These are phyloP conservation scores for Aspergillus novofumigatus DNA, from an alignment of 2,329 filamentous ascomycete genomes.

Conservation along the genomic window DNA sequence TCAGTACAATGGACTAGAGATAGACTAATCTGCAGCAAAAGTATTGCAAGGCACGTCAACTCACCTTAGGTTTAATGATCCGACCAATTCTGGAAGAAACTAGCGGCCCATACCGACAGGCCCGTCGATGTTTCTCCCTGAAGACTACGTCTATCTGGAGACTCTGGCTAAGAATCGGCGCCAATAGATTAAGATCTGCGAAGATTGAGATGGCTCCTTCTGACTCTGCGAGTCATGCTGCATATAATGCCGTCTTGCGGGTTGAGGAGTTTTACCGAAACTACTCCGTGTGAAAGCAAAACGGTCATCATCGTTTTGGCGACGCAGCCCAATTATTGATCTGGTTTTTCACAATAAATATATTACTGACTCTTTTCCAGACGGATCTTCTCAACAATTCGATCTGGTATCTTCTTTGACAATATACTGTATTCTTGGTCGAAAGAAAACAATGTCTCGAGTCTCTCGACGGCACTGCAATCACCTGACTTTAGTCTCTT, in stretches of 20 bases:
- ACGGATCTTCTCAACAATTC: too few relatives aligned
- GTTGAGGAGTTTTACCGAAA: neutral
- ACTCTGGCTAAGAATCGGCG: neutral
- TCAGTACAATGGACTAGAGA: neutral
- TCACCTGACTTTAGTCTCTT: neutral
- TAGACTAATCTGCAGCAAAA: neutral
- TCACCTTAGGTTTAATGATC: neutral
- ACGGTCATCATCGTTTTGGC: too few relatives aligned
- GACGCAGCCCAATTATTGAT: too few relatives aligned
- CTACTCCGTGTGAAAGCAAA: too few relatives aligned
- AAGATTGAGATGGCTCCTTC: neutral
- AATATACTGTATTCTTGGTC: too few relatives aligned
- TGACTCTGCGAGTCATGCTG: neutral
- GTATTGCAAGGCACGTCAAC: neutral
- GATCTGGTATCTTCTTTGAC: neutral
- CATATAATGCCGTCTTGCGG: neutral
- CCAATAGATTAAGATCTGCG: neutral
- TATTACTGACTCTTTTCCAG: too few relatives aligned
- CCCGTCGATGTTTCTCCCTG: neutral
- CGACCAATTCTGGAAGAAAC: neutral
- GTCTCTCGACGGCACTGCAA: too few relatives aligned
- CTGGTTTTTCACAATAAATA: too few relatives aligned
- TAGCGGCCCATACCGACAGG: neutral
- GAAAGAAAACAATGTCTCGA: too few relatives aligned
- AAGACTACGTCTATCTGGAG: neutral